Percentiles rank a stretch among this genome's conserved stretches.
Evolutionary conservation across 148 eudicot genomes (phyloP).

Genomic region (Rhododendron henanense): DNA sequence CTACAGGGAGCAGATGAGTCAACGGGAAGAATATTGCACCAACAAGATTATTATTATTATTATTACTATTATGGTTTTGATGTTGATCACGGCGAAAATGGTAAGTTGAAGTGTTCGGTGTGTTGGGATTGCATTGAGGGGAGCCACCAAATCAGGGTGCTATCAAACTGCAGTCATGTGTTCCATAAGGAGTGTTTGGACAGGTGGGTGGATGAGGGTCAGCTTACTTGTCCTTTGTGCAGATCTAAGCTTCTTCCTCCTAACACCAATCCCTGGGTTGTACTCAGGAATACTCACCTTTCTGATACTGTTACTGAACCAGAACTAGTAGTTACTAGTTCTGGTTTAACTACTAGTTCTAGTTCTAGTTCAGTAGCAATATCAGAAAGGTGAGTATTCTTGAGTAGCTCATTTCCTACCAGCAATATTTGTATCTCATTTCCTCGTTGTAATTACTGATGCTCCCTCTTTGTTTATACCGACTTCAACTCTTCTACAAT

Average conservation of each 20-base stretch:
- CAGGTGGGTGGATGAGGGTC: conserved; percentile 31
- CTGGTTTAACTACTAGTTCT: too few relatives aligned
- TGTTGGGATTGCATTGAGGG: conserved; percentile 14
- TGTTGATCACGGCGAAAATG: neutral
- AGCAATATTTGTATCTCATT: too few relatives aligned
- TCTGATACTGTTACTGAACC: neutral
- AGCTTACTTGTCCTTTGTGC: conserved; percentile 36
- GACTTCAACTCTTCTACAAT: too few relatives aligned
- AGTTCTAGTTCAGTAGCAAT: too few relatives aligned
- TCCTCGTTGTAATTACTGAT: too few relatives aligned
- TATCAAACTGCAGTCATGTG: conserved; percentile 24
- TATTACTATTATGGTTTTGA: neutral
- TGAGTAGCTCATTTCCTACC: too few relatives aligned
- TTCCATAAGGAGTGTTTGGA: conserved; percentile 35
- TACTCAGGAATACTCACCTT: neutral
- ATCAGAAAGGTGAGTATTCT: too few relatives aligned
- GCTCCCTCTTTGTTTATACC: too few relatives aligned
- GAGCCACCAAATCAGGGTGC: conserved; percentile 21
- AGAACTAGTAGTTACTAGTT: too few relatives aligned
- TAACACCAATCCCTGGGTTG: conserved; percentile 11
- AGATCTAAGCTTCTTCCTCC: conserved; percentile 33
- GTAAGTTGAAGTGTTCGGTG: neutral
- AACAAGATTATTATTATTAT: too few relatives aligned
- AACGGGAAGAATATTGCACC: neutral
- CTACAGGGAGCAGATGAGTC: neutral